Conservation (phyloP, 257 asterid species). For the Solanum phureja region DNA sequence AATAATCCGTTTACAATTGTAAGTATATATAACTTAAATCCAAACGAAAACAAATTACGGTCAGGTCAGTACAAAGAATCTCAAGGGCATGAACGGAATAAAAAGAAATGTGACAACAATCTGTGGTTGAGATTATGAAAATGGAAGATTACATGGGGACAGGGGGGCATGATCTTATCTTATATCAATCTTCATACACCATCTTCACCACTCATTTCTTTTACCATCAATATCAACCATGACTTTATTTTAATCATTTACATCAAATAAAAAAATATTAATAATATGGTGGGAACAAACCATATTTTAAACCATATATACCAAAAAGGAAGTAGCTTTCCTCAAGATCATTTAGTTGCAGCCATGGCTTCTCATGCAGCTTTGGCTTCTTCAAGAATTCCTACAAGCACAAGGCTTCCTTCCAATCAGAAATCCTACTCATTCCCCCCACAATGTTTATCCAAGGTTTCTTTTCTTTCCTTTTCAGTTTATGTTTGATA, state of each 20-base stretch:
- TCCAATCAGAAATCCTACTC: slow-evolving; percentile 30
- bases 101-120: slow-evolving; percentile 5
- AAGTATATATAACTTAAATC: neutral
- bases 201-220: slow-evolving; percentile 51
- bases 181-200: slow-evolving; percentile 17
- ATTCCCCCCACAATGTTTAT: slow-evolving; percentile 54
- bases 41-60: neutral
- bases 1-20: neutral
- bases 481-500: neutral
- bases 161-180: slow-evolving; percentile 48
- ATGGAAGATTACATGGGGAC: slow-evolving; percentile 8
- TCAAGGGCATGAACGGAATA: slow-evolving; percentile 1
- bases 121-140: slow-evolving; percentile 39
- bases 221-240: slow-evolving; percentile 31
- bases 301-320: slow-evolving; percentile 8
- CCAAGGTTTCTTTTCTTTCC: slow-evolving; percentile 32
- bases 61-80: neutral
- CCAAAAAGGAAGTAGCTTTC: neutral
- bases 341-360: slow-evolving; percentile 24
- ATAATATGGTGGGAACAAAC: neutral
- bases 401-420: slow-evolving; percentile 45
- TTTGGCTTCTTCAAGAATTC: slow-evolving; percentile 82
- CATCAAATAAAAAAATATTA: neutral
- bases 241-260: slow-evolving; percentile 3
- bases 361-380: slow-evolving; percentile 90